Percentiles rank a stretch among this genome's conserved stretches.
phyloP scores from a whole-genome alignment of 2,329 filamentous ascomycete genomes.

The Fusarium oxysporum region DNA sequence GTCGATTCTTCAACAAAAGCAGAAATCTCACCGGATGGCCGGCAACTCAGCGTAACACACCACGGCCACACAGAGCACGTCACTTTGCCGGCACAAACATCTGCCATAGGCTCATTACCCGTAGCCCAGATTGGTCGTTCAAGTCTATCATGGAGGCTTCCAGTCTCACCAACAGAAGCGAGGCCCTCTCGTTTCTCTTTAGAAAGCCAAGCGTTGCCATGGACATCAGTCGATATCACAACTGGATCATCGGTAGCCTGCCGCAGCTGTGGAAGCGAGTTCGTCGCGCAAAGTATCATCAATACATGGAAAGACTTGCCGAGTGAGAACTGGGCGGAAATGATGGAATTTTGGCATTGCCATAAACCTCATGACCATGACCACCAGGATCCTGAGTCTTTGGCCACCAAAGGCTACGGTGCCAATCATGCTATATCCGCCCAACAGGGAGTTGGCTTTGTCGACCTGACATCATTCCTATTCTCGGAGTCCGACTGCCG shows the following conservation, averaged over 20 bases:
- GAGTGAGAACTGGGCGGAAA: constrained; percentile 97
- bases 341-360: constrained; percentile 99
- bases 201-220: constrained; percentile 61
- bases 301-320: constrained; percentile 89
- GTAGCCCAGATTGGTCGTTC: constrained; percentile 48
- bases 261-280: constrained; percentile 51
- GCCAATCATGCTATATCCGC: constrained; percentile 80
- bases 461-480: constrained; percentile 84
- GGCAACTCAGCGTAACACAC: constrained; percentile 61
- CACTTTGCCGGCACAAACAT: constrained; percentile 58
- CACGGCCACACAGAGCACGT: constrained; percentile 51
- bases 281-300: constrained; percentile 56
- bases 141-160: constrained; percentile 66
- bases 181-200: constrained; percentile 44
- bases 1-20: constrained; percentile 57
- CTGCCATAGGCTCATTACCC: constrained; percentile 52
- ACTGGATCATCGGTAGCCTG: constrained; percentile 56
- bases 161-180: constrained; percentile 48
- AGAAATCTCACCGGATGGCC: constrained; percentile 58
- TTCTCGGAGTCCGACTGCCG: constrained; percentile 75
- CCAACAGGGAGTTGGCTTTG: constrained; percentile 75
- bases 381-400: constrained; percentile 58
- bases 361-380: constrained; percentile 83
- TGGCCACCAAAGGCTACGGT: constrained; percentile 81
- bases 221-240: constrained; percentile 65